Base-by-base conservation (phyloP, 1,284 basidiomycete genomes). In the Puccinia coronata region DNA sequence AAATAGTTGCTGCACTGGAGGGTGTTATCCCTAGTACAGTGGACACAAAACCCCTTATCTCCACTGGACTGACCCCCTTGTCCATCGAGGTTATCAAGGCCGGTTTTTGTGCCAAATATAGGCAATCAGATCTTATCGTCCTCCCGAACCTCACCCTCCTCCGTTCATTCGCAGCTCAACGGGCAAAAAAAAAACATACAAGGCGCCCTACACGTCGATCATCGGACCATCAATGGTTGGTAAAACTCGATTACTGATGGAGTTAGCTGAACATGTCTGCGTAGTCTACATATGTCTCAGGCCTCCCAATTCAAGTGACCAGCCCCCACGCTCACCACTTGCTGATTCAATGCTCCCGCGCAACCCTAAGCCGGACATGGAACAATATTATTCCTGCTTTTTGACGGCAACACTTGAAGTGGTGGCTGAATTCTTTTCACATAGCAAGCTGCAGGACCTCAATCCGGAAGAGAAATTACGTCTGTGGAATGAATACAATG, bases 201-300 rank as follows among this genome's bases (percentile, higher is more conserved):
- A 43, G n/a, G 65, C 41, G 28, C 41, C 65, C n/a, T 69, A 69
- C 65, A 49, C 41, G 25, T 25, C 65, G 23, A 43, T 69, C 16
- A 69, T 69, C 18, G 25, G 65, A 39, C 65, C 65, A 18, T 25
- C 41, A 8, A 69, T 69, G 65, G 28, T 23, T 14, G 65, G 65
- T 25, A 69, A 69, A 69, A 69, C 41, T 31, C 65, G 41, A 25
- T 49, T 69, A 31, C 65, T 69, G 4, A 69, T 23, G 41, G 65
- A 69, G 65, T 9, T 69, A 20, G 39, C 65, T 43, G 47, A 69
- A 49, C 39, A 69, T n/a, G 25, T 69, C 9, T 47, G 41, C 20
- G 65, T 47, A 11, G 43, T 69, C 1, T 69, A 69, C 28, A 47
- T 69, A 39, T 69, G 65, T 49, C 65, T 69, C 25, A 39, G 65